These are phyloP conservation scores for Lachancea sp. DNA, from an alignment of 805 yeast species.

Conservation along the genomic window DNA sequence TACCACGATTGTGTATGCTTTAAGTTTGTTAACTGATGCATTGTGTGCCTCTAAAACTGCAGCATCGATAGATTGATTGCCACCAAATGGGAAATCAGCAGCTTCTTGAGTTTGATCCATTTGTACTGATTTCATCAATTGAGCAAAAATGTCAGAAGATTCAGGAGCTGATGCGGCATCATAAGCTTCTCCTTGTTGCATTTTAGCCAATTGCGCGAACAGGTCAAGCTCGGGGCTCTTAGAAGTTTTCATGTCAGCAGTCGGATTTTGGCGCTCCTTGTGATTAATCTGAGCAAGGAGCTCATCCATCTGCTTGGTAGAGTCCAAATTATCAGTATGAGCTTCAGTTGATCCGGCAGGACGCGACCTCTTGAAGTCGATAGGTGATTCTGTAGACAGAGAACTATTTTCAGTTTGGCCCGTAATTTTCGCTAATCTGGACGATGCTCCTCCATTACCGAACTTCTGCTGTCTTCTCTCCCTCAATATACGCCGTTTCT, in stretches of 20 bases:
- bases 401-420: constrained; percentile 35
- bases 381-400: constrained; percentile 33
- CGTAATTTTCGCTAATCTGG: constrained; percentile 46
- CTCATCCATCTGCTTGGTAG: constrained; percentile 18
- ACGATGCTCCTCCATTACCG: constrained; percentile 47
- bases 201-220: constrained; percentile 25
- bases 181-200: constrained; percentile 13
- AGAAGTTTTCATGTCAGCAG: neutral
- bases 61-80: constrained; percentile 5
- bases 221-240: constrained; percentile 23
- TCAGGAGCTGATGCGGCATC: constrained; percentile 9
- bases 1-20: constrained; percentile 26
- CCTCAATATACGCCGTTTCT: constrained; percentile 49
- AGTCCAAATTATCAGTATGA: constrained; percentile 4
- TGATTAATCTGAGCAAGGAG: constrained; percentile 15
- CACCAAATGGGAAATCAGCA: constrained; percentile 7
- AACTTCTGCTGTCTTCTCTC: constrained; percentile 63
- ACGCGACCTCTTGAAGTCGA: constrained; percentile 15
- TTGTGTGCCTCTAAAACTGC: constrained; percentile 27
- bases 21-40: constrained; percentile 25
- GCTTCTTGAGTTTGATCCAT: constrained; percentile 9
- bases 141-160: constrained; percentile 24
- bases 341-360: constrained; percentile 5
- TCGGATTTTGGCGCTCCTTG: constrained; percentile 1
- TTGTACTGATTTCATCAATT: constrained; percentile 20